Conservation (phyloP, 2,329 filamentous ascomycete species). For the Diaporthe sp. region DNA sequence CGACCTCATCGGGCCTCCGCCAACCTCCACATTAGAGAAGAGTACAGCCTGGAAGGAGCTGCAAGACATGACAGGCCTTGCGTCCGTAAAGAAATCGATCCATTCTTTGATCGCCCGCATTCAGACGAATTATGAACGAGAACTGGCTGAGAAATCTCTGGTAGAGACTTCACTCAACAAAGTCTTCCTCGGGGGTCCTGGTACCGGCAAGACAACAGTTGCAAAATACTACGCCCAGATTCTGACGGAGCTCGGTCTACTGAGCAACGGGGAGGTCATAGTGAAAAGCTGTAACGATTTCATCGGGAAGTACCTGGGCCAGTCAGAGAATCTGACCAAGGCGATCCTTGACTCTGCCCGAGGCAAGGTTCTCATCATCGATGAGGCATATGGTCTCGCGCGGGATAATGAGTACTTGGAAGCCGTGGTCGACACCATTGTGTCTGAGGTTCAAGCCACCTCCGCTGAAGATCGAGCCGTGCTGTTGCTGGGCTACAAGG, state of each 20-base stretch:
- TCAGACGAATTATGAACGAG: neutral
- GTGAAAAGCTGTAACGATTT: neutral
- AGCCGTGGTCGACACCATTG: neutral
- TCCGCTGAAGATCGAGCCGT: neutral
- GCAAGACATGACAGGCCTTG: neutral
- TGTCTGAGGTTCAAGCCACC: neutral
- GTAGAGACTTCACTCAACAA: neutral
- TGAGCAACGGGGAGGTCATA: neutral
- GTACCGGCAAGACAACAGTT: neutral
- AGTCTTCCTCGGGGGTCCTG: neutral
- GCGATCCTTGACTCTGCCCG: neutral
- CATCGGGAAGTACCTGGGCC: accelerated
- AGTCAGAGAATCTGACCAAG: neutral
- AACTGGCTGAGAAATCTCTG: neutral
- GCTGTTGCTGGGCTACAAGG: neutral
- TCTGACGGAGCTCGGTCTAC: neutral
- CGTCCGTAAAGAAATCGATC: neutral
- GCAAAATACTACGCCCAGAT: neutral
- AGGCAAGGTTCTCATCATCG: slow-evolving; percentile 3
- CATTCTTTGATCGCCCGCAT: neutral
- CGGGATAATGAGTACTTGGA: neutral
- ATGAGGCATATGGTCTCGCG: neutral
- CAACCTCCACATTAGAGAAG: neutral
- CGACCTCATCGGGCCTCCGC: neutral
- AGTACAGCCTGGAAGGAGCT: neutral